A percentile compares a stretch with the other conserved stretches of the same genome.
These are phyloP conservation scores for Talaromyces sp. DNA, from an alignment of 2,329 filamentous ascomycete genomes.

Conservation along the genomic window DNA sequence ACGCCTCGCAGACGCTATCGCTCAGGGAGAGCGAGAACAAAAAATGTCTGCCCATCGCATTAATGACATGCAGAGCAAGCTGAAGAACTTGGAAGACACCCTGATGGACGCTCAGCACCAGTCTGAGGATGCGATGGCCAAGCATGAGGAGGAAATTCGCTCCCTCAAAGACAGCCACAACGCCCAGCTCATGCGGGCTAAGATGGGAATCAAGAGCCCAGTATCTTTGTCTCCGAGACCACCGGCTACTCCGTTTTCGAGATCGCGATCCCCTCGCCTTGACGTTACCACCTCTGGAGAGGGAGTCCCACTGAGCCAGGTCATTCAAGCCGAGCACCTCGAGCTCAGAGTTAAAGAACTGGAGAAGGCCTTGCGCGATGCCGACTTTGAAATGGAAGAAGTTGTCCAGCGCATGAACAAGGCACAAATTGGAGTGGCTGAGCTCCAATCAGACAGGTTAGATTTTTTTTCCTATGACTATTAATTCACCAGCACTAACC, in stretches of 20 bases:
- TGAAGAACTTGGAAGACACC: constrained; percentile 77
- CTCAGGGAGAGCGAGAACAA: constrained; percentile 78
- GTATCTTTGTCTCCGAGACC: constrained; percentile 50
- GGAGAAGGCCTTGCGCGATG: constrained; percentile 70
- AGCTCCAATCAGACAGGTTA: constrained; percentile 57
- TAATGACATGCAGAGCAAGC: constrained; percentile 71
- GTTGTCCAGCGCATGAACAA: constrained; percentile 76
- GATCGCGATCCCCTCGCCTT: constrained; percentile 53
- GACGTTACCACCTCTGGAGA: constrained; percentile 57
- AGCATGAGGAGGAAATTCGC: constrained; percentile 80
- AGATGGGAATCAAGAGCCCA: constrained; percentile 44
- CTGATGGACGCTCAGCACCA: constrained; percentile 76
- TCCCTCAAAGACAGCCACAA: constrained; percentile 71
- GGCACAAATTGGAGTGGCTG: constrained; percentile 76
- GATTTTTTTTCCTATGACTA: constrained; percentile 14
- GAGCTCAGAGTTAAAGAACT: constrained; percentile 76
- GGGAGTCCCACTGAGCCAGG: constrained; percentile 57
- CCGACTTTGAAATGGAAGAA: constrained; percentile 76
- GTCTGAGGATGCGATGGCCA: constrained; percentile 75
- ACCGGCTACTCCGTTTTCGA: constrained; percentile 58
- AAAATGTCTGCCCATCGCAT: constrained; percentile 75
- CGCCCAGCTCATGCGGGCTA: constrained; percentile 68
- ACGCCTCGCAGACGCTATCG: constrained; percentile 72
- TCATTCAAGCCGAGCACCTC: constrained; percentile 66
- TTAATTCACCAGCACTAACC: constrained; percentile 13